phyloP scores from a whole-genome alignment of 1,284 basidiomycete species.

The Pseudomicrostroma phylloplanum region DNA sequence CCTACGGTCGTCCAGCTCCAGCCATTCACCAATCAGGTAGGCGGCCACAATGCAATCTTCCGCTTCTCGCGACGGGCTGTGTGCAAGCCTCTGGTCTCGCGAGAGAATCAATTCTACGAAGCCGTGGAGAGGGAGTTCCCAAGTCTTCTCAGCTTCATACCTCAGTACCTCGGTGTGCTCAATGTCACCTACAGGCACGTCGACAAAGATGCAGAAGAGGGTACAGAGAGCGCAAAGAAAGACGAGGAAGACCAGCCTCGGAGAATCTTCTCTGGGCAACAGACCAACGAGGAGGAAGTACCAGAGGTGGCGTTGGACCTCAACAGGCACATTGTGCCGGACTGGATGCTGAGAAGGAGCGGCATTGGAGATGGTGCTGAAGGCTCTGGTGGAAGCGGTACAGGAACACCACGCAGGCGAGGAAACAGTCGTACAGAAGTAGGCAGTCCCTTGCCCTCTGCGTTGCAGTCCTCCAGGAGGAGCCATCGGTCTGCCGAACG shows the following conservation, averaged over 20 bases:
- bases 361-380: conserved; percentile 11
- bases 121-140: conserved; percentile 88
- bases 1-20: conserved; percentile 68
- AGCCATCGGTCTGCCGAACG: conserved; percentile 4
- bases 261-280: conserved; percentile 45
- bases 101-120: conserved; percentile 97
- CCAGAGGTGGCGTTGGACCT: conserved; percentile 77
- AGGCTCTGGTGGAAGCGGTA: too few species aligned
- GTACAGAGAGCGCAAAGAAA: conserved; percentile 15
- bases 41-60: conserved; percentile 93
- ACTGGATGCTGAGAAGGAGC: conserved; percentile 64
- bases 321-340: conserved; percentile 90
- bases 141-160: conserved; percentile 82
- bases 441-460: too few species aligned
- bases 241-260: conserved; percentile 13
- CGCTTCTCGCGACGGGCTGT: conserved; percentile 96
- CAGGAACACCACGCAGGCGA: neutral
- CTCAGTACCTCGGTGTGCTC: conserved; percentile 95
- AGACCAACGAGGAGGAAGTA: conserved; percentile 47
- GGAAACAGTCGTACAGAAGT: too few species aligned
- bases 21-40: conserved; percentile 95
- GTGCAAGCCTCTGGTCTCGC: conserved; percentile 95
- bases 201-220: conserved; percentile 13
- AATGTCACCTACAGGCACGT: conserved; percentile 72
- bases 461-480: neutral